phyloP scores from a whole-genome alignment of 2,329 filamentous ascomycete species.

The Pyricularia pennisetigena region DNA sequence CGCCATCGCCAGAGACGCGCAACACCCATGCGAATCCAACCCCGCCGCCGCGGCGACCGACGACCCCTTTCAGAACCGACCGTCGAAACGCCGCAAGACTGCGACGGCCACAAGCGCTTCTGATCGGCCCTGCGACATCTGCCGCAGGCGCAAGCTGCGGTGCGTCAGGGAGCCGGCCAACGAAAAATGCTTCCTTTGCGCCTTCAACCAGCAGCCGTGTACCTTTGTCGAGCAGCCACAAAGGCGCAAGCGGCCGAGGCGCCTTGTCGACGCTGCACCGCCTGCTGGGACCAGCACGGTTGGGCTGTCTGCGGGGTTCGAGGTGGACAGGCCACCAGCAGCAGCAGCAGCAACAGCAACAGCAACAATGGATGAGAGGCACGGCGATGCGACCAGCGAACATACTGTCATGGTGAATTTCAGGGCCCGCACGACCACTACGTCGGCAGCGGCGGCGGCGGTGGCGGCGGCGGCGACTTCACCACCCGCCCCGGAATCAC shows the following conservation, averaged over 20 bases:
- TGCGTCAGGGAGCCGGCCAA: conserved; percentile 53
- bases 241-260: conserved; percentile 36
- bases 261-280: conserved; percentile 16
- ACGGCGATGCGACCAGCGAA: conserved; percentile 5
- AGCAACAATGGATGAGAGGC: not conserved
- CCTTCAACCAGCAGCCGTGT: conserved; percentile 57
- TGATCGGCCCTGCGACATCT: conserved; percentile 50
- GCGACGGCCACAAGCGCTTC: not conserved
- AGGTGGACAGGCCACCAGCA: not conserved
- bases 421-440: not conserved
- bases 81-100: not conserved
- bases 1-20: not conserved
- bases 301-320: not conserved
- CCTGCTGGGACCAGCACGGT: not conserved
- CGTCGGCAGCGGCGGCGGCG: not conserved
- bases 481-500: conserved; percentile 8
- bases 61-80: not conserved
- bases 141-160: conserved; percentile 53
- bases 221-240: conserved; percentile 55
- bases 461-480: not conserved
- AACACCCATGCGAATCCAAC: not conserved
- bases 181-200: conserved; percentile 51
- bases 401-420: not conserved
- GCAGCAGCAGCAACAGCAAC: too few relatives aligned
- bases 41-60: not conserved